A percentile compares a stretch with the other conserved stretches of the same genome.
phyloP scores from a whole-genome alignment of 768 basidiomycete species.

The Phlebiopsis gigantea region DNA sequence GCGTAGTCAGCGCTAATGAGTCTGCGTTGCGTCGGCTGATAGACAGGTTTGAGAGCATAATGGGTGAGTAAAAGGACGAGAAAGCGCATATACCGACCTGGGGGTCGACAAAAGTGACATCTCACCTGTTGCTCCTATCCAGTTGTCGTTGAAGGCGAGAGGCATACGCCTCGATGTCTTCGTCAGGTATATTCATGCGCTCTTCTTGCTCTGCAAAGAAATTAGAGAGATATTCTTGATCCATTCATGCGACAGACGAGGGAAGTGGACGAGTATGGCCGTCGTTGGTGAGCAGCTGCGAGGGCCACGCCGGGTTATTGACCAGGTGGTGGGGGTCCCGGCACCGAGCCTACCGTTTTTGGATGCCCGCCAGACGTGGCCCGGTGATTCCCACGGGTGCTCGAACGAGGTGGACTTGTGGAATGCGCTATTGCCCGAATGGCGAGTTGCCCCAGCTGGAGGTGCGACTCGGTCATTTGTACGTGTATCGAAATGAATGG shows the following conservation, averaged over 20 bases:
- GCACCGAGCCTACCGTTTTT: conserved; percentile 17
- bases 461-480: too few relatives aligned
- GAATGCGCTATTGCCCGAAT: too few relatives aligned
- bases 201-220: conserved; percentile 54
- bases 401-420: too few relatives aligned
- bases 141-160: not conserved
- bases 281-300: not conserved
- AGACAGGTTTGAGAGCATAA: too few relatives aligned
- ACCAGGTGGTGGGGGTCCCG: not conserved
- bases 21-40: not conserved
- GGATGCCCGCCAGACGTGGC: not conserved
- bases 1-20: not conserved
- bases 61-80: too few relatives aligned
- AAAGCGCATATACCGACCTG: not conserved
- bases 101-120: not conserved
- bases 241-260: not conserved
- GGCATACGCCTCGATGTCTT: not conserved
- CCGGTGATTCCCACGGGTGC: not conserved
- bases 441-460: too few relatives aligned
- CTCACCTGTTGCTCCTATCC: not conserved
- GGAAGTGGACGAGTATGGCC: not conserved
- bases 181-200: conserved; percentile 30
- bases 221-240: conserved; percentile 26
- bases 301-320: not conserved
- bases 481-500: too few relatives aligned